Conservation (phyloP, 768 basidiomycete species). For the Tremella mesenterica region DNA sequence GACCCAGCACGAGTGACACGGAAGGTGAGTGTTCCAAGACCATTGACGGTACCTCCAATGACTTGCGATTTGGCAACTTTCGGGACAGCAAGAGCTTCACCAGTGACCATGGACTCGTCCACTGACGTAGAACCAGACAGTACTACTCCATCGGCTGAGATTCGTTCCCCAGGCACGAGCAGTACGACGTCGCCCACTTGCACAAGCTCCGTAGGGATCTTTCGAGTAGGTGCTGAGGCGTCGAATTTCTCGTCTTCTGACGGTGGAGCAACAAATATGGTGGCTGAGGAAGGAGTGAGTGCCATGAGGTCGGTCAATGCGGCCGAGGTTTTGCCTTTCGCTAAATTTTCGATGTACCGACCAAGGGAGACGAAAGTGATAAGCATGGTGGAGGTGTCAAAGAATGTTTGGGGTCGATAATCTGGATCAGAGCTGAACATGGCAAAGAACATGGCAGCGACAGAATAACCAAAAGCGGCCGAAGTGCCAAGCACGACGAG, state of each 20-base stretch:
- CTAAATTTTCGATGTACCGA: conserved; percentile 88
- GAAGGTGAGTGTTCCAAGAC: conserved; percentile 95
- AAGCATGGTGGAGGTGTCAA: conserved; percentile 98
- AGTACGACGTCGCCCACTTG: conserved; percentile 90
- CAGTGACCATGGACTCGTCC: conserved; percentile 97
- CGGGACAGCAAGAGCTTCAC: conserved; percentile 78
- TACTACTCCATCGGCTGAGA: conserved; percentile 91
- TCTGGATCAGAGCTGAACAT: conserved; percentile 50
- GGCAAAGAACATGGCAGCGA: conserved; percentile 60
- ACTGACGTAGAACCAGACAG: conserved; percentile 74
- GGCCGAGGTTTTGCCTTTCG: conserved; percentile 93
- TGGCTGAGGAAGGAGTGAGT: conserved; percentile 88
- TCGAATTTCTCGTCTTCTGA: conserved; percentile 18
- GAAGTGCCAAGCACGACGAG: conserved; percentile 92
- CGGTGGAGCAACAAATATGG: conserved; percentile 74
- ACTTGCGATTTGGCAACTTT: conserved; percentile 77
- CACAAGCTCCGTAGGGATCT: conserved; percentile 84
- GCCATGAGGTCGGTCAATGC: conserved; percentile 95
- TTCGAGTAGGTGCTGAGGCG: conserved; percentile 52
- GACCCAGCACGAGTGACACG: conserved; percentile 87
- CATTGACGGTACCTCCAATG: conserved; percentile 95
- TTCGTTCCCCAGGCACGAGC: conserved; percentile 89
- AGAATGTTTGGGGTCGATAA: conserved; percentile 79
- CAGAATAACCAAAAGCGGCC: conserved; percentile 84
- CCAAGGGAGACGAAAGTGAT: conserved; percentile 95